A percentile compares a stretch with the other conserved stretches of the same genome.
These are phyloP conservation scores for Harringtonia aguacate DNA, from an alignment of 2,329 filamentous ascomycete genomes.

Conservation along the genomic window DNA sequence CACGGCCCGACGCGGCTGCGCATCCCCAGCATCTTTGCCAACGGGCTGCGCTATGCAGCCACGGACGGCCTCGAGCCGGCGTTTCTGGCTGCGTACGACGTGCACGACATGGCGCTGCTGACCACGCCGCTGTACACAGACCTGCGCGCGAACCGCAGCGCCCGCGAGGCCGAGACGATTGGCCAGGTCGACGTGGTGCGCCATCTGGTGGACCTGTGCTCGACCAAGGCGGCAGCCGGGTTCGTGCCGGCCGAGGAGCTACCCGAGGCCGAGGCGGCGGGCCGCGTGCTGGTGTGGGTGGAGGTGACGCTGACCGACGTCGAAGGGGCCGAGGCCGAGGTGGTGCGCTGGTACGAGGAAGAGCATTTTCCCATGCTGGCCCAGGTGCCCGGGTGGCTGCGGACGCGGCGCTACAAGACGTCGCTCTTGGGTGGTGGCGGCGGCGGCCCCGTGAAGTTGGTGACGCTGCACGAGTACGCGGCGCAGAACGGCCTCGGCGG, in stretches of 20 bases:
- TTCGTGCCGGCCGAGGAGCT: constrained; percentile 52
- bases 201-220: constrained; percentile 57
- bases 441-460: constrained; percentile 40
- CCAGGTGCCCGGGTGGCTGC: constrained; percentile 68
- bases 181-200: constrained; percentile 54
- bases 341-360: constrained; percentile 62
- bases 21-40: constrained; percentile 60
- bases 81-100: constrained; percentile 75
- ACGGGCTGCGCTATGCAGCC: constrained; percentile 70
- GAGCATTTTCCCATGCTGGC: constrained; percentile 64
- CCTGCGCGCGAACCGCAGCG: constrained; percentile 47
- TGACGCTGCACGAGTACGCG: constrained; percentile 64
- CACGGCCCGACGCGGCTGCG: constrained; percentile 75
- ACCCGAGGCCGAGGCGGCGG: constrained; percentile 45
- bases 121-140: constrained; percentile 58
- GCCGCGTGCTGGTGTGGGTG: constrained; percentile 51
- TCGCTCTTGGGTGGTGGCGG: constrained; percentile 48
- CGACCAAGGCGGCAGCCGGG: constrained; percentile 40
- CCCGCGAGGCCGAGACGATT: constrained; percentile 42
- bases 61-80: constrained; percentile 51
- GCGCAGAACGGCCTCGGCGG: constrained; percentile 56
- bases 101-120: constrained; percentile 62
- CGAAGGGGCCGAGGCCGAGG: constrained; percentile 12
- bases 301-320: constrained; percentile 41
- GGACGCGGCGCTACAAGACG: constrained; percentile 60